Conservation (phyloP, 2,329 filamentous ascomycete species). For the Ploettnerulaceae sp. region DNA sequence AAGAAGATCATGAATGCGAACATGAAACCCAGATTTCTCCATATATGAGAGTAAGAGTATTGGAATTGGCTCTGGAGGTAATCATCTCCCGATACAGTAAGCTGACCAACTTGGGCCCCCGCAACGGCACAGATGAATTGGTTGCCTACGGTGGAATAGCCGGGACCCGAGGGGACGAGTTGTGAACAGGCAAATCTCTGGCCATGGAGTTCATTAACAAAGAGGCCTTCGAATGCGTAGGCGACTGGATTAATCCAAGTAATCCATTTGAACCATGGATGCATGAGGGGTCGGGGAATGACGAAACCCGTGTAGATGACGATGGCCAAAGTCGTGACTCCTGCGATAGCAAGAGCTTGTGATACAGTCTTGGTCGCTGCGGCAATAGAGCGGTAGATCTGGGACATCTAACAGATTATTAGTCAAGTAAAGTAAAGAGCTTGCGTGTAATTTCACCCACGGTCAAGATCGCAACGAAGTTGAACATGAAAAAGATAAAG, state of each 20-base stretch:
- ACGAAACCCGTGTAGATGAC: conserved; percentile 39
- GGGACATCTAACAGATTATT: conserved; percentile 62
- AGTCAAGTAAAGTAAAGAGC: conserved; percentile 40
- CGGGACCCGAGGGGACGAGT: conserved; percentile 26
- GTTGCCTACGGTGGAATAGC: conserved; percentile 42
- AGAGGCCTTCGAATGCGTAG: conserved; percentile 75
- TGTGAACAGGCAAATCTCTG: conserved; percentile 58
- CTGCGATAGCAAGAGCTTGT: conserved; percentile 58
- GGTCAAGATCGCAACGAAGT: conserved; percentile 45
- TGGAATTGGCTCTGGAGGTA: conserved; percentile 53
- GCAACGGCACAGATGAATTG: conserved; percentile 50
- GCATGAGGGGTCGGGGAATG: conserved; percentile 53
- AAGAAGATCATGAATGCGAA: conserved; percentile 62
- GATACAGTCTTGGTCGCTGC: conserved; percentile 67
- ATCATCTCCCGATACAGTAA: conserved; percentile 51
- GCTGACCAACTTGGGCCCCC: conserved; percentile 50
- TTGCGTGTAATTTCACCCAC: conserved; percentile 41
- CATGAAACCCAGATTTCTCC: conserved; percentile 61
- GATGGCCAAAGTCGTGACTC: conserved; percentile 41
- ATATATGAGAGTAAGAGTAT: conserved; percentile 46
- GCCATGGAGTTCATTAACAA: conserved; percentile 86
- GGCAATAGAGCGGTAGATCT: conserved; percentile 65
- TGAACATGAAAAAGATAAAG: conserved; percentile 65
- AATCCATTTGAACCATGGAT: conserved; percentile 77
- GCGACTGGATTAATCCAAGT: conserved; percentile 58